phyloP scores from a whole-genome alignment of 2,329 filamentous ascomycete genomes.

The Paecilomyces sp. region DNA sequence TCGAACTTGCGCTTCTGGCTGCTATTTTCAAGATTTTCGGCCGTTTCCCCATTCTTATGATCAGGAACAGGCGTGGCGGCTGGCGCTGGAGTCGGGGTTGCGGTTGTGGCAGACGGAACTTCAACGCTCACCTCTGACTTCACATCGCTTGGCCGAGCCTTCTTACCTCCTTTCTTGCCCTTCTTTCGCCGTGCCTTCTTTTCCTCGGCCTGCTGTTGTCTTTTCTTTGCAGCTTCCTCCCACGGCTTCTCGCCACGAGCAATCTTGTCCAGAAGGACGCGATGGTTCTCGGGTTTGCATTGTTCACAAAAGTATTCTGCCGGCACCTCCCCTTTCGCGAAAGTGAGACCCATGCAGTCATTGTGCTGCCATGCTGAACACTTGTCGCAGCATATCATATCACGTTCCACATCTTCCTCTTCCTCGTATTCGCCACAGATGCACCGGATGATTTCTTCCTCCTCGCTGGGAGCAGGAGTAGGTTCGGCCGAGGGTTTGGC shows the following conservation, averaged over 20 bases:
- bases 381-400: slow-evolving; percentile 93
- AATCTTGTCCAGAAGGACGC: slow-evolving; percentile 70
- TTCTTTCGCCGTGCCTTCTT: slow-evolving; percentile 53
- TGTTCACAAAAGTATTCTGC: slow-evolving; percentile 88
- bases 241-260: slow-evolving; percentile 77
- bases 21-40: slow-evolving; percentile 17
- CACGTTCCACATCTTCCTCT: slow-evolving; percentile 76
- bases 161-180: slow-evolving; percentile 49
- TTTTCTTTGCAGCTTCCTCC: slow-evolving; percentile 60
- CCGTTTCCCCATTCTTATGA: slow-evolving; percentile 19
- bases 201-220: slow-evolving; percentile 55
- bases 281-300: slow-evolving; percentile 79
- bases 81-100: slow-evolving; percentile 16
- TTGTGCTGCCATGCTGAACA: slow-evolving; percentile 97
- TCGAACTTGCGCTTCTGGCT: slow-evolving; percentile 40
- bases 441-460: slow-evolving; percentile 76
- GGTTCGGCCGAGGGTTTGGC: slow-evolving; percentile 42
- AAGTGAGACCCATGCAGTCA: slow-evolving; percentile 82
- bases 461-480: slow-evolving; percentile 39
- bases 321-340: slow-evolving; percentile 65
- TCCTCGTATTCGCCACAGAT: slow-evolving; percentile 84
- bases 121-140: slow-evolving; percentile 40
- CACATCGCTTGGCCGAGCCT: slow-evolving; percentile 59
- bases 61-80: slow-evolving; percentile 17
- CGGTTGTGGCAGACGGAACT: slow-evolving; percentile 14